A percentile compares a stretch with the other conserved stretches of the same genome.
phyloP scores from a whole-genome alignment of 2,329 filamentous ascomycete genomes.

The Trichoderma pleuroti region DNA sequence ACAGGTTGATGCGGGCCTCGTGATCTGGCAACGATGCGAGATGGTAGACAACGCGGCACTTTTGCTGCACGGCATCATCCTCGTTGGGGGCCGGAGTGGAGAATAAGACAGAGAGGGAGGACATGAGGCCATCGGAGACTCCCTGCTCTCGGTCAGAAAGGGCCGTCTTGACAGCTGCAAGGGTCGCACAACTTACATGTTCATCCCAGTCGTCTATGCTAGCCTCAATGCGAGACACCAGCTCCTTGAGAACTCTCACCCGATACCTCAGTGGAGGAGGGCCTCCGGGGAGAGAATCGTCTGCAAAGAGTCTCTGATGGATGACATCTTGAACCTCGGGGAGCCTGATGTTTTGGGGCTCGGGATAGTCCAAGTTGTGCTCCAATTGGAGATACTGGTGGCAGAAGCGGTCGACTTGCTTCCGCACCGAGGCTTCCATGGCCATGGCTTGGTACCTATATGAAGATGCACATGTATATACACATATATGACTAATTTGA shows the following conservation, averaged over 20 bases:
- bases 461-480: not conserved
- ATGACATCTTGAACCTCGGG: conserved; percentile 63
- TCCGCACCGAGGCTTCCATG: conserved; percentile 20
- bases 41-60: conserved; percentile 71
- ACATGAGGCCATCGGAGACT: conserved; percentile 77
- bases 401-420: conserved; percentile 52
- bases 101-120: conserved; percentile 62
- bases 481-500: not conserved
- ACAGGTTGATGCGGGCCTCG: conserved; percentile 51
- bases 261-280: conserved; percentile 68
- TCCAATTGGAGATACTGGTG: conserved; percentile 79
- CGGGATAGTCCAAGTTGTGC: conserved; percentile 60
- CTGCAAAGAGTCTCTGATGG: conserved; percentile 63
- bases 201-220: conserved; percentile 78
- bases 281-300: conserved; percentile 46
- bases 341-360: conserved; percentile 53
- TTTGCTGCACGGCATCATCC: conserved; percentile 62
- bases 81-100: conserved; percentile 62
- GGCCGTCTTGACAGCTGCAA: not conserved
- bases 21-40: conserved; percentile 35
- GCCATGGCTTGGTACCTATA: not conserved
- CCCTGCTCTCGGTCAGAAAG: conserved; percentile 55
- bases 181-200: conserved; percentile 62
- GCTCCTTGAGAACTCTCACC: conserved; percentile 66
- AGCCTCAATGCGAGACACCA: conserved; percentile 67